Evolutionary conservation across 352 stramenopile genomes (phyloP).

Genomic region (Globisporangium yorkense): DNA sequence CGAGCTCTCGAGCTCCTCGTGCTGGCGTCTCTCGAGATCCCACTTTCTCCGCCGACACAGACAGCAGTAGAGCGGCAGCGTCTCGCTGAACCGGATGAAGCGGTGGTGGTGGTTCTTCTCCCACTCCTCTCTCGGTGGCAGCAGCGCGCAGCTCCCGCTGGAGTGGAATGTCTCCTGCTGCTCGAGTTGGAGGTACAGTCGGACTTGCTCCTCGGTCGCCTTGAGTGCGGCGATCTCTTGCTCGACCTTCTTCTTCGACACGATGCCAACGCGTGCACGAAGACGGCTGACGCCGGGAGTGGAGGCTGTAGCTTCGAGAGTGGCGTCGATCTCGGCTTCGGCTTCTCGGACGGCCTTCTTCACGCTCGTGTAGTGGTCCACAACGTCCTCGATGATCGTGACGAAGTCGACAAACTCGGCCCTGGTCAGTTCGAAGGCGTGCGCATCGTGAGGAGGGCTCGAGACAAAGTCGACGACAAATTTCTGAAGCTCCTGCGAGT

Average conservation of each 20-base stretch:
- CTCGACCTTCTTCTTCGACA: conserved; percentile 50
- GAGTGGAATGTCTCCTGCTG: conserved; percentile 12
- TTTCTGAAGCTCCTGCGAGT: conserved; percentile 37
- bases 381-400: conserved; percentile 45
- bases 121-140: conserved; percentile 50
- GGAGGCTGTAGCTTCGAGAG: conserved; percentile 18
- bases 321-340: conserved; percentile 49
- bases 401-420: conserved; percentile 51
- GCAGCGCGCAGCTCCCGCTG: background rate
- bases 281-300: conserved; percentile 24
- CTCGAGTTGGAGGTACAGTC: conserved; percentile 17
- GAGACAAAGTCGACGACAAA: conserved; percentile 60
- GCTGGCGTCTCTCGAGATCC: conserved; percentile 37
- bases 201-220: conserved; percentile 31
- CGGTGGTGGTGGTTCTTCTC: conserved; percentile 68
- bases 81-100: conserved; percentile 29
- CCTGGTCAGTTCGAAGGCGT: conserved; percentile 22
- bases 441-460: conserved; percentile 11
- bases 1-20: conserved; percentile 44
- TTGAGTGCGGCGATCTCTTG: conserved; percentile 42
- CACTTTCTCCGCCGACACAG: conserved; percentile 57
- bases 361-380: conserved; percentile 38
- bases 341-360: conserved; percentile 45
- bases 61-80: conserved; percentile 45
- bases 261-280: conserved; percentile 32